Percentiles rank a stretch among this genome's conserved stretches.
These are phyloP conservation scores for Cucurbita moschata DNA, from an alignment of 306 rosid species.

Conservation along the genomic window DNA sequence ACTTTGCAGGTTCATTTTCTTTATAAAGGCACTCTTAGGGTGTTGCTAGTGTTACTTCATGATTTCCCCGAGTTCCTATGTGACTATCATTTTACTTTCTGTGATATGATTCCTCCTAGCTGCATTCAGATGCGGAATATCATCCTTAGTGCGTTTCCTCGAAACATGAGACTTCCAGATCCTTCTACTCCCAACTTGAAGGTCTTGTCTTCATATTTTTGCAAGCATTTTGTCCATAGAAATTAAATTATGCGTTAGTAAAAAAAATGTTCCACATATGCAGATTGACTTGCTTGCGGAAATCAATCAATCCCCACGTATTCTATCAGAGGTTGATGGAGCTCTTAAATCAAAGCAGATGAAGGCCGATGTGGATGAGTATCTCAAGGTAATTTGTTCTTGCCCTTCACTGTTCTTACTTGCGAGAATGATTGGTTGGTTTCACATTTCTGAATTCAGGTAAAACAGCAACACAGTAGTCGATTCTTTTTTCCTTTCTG, in stretches of 20 bases:
- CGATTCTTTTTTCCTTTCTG: not conserved
- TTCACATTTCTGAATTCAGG: not conserved
- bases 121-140: conserved; percentile 98
- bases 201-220: conserved; percentile 21
- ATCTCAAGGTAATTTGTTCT: conserved; percentile 46
- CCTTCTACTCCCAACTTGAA: conserved; percentile 87
- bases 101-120: conserved; percentile 94
- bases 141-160: conserved; percentile 94
- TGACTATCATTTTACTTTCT: conserved; percentile 91
- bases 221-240: not conserved
- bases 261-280: not conserved
- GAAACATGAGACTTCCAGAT: conserved; percentile 95
- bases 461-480: not conserved
- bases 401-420: not conserved
- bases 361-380: conserved; percentile 85
- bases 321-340: conserved; percentile 88
- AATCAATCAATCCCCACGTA: conserved; percentile 74
- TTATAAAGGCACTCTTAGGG: conserved; percentile 91
- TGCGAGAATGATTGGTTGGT: not conserved
- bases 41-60: conserved; percentile 87
- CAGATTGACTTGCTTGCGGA: conserved; percentile 96
- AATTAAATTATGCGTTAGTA: not conserved
- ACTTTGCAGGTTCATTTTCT: conserved; percentile 59
- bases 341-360: conserved; percentile 76
- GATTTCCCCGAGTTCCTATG: conserved; percentile 95